Base-by-base conservation (phyloP, 129 eudicot species). In the Artemisia annua region DNA sequence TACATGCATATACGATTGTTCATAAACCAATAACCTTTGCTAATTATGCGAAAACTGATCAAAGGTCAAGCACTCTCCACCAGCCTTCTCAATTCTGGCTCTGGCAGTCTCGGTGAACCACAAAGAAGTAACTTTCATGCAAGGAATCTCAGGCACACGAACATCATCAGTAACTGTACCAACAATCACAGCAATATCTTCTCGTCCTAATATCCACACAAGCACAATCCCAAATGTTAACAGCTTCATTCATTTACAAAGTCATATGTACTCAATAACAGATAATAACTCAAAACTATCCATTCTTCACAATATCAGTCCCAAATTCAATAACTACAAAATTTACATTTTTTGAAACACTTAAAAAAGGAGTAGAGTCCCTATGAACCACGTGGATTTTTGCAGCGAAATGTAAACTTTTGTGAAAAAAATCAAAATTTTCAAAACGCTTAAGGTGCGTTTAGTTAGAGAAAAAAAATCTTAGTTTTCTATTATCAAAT, bases 51-150 rank as follows among this genome's bases (percentile, higher is more conserved):
- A 11, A 7, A 91, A 84, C 81, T 91, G 92, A 56, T 91, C 97
- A 72, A 91, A 91, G 1, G 97, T 91, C 83, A 88, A 77, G 44
- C 97, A 91, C 58, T 91, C 92, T 4, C 97, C 97, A 6, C 93
- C 96, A 13, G 96, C 90, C 81, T 89, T 92, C 86, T 92, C 97
- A 69, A 89, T 88, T 70, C 96, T 87, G 22, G 96, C 96, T 67
- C 97, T 85, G 0, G 96, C 94, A n/a, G 91, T 87, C 80, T 86
- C 91, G 0, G 96, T 83, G 76, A 88, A 91, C 83, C 89, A 87
- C 85, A 92, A 53, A 9, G 96, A 96, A 57, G 88, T 80, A 16
- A 91, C 97, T 86, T 85, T 88, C 8, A 88, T 56, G 26, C 82
- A 67, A 64, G 93, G 91, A 24, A 92, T 81, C 69, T 88, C 90